Evolutionary conservation across 495 filamentous ascomycete genomes (phyloP), one percentile per base, ranked within the genome.

Genomic region (Penicillium nucicola): DNA sequence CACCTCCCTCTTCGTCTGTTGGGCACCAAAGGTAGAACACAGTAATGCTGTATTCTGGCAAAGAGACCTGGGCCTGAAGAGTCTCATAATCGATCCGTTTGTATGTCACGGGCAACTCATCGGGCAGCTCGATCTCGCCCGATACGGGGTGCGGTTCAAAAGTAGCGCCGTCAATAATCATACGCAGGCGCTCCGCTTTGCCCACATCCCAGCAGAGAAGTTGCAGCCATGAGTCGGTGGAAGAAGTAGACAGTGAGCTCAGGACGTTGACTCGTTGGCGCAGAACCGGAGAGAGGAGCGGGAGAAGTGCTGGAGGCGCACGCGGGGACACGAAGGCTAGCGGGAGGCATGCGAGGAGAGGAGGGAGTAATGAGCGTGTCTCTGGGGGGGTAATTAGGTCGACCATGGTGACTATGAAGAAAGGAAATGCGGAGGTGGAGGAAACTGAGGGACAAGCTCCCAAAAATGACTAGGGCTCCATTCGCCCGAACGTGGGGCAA

Each of bases 61-160:
- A 52, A 1, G 74, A 59, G 1, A 90, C 70, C 42, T 83, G 75
- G 1, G 86, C 78, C 33, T 91, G 89, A 17, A 97, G 74, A 0
- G 93, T 98, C 61, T 97, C 93, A 35, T 84, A 78, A 62, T 98
- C 93, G 35, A 93, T 52, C 19, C 89, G 78, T 50, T 81, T 81
- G 69, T 92, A 96, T 7, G 70, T 69, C 23, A 80, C 76, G 14
- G 80, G 71, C 14, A 84, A 74, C 14, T 85, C 79, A 42, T 89
- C 85, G 12, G 77, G 76, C 7, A 86, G 63, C 61, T 98, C 93
- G 25, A 98, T 82, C 64, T 97, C 91, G 19, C 95, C 93, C 1
- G 90, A 96, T 6, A 87, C 87, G 7, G 93, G 93, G 64, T 98
- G 93, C 18, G 89, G 89, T 58, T 96, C 88, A 35, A 96, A 82